These are phyloP conservation scores for Theileria annulata DNA, from an alignment of 169 alveolate genomes.

Conservation along the genomic window DNA sequence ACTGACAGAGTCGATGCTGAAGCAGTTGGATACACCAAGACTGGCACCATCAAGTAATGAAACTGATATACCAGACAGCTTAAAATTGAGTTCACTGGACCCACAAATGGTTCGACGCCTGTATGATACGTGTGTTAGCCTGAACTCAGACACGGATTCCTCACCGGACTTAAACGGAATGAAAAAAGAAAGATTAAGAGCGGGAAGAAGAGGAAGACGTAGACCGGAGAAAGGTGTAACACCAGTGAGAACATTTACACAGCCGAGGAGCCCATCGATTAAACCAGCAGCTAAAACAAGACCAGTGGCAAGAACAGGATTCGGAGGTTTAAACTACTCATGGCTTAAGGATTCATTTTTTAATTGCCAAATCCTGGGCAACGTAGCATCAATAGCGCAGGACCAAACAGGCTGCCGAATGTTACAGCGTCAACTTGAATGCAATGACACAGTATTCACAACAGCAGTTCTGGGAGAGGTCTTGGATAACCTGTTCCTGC, in stretches of 20 bases:
- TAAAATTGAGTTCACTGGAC: slow-evolving; percentile 23
- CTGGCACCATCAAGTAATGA: slow-evolving; percentile 11
- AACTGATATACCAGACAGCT: not conserved
- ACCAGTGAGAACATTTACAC: slow-evolving; percentile 3
- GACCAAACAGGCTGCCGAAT: slow-evolving; percentile 88
- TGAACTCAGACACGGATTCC: not conserved
- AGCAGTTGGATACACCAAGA: slow-evolving; percentile 64
- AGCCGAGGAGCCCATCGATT: not conserved
- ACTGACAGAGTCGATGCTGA: slow-evolving; percentile 52
- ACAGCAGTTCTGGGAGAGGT: slow-evolving; percentile 76
- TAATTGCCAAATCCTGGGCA: slow-evolving; percentile 35
- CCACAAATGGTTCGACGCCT: slow-evolving; percentile 27
- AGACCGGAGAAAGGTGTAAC: not conserved
- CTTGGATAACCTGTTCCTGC: slow-evolving; percentile 74
- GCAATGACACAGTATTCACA: slow-evolving; percentile 63
- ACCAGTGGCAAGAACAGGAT: not conserved
- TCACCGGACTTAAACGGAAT: not conserved
- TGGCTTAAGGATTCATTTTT: slow-evolving; percentile 36
- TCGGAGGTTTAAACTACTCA: slow-evolving; percentile 10
- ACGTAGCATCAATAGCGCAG: slow-evolving; percentile 57
- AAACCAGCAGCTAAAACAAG: not conserved
- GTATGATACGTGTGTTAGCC: slow-evolving; percentile 33
- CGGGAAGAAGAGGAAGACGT: slow-evolving; percentile 4
- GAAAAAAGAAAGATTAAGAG: slow-evolving; percentile 1
- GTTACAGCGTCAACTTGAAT: slow-evolving; percentile 83